Percentiles rank a stretch among this genome's conserved stretches.
phyloP scores from a whole-genome alignment of 2,329 filamentous ascomycete genomes.

The Penicillium sp. region DNA sequence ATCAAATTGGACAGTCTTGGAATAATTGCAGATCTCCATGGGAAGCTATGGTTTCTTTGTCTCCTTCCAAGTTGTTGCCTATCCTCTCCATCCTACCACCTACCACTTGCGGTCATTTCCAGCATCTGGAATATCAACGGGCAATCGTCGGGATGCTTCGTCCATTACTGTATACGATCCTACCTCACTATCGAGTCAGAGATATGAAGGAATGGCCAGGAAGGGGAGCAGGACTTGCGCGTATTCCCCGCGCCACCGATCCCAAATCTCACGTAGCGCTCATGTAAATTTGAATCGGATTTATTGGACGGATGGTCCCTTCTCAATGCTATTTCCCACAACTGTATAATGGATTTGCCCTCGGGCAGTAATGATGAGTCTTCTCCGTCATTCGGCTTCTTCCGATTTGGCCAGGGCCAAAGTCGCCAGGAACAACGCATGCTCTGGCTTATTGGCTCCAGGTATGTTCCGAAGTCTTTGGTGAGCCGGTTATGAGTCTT shows the following conservation, averaged over 20 bases:
- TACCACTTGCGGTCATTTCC: background rate
- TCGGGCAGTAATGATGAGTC: slow-evolving; percentile 6
- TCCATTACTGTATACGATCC: slow-evolving; percentile 10
- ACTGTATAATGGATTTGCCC: slow-evolving; percentile 3
- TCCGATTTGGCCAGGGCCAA: slow-evolving; percentile 14
- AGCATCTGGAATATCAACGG: background rate
- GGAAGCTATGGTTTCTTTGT: no score
- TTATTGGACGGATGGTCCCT: background rate
- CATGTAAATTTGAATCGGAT: slow-evolving; percentile 1
- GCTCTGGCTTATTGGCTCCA: background rate
- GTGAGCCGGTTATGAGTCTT: background rate
- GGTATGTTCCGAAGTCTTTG: background rate
- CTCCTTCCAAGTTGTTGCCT: background rate
- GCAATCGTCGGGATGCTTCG: slow-evolving; percentile 1
- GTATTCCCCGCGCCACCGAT: slow-evolving; percentile 24
- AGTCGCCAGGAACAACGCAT: slow-evolving; percentile 17
- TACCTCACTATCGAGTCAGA: slow-evolving; percentile 6
- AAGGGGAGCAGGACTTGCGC: slow-evolving; percentile 18
- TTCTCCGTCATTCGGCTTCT: slow-evolving; percentile 9
- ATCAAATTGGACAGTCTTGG: no score
- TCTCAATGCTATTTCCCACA: slow-evolving; percentile 4
- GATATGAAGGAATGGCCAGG: background rate
- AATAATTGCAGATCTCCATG: no score
- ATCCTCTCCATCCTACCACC: background rate
- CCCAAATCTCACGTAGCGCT: slow-evolving; percentile 20